These are phyloP conservation scores for Litsea cubeba DNA, from an alignment of 164 flowering plant genomes.

Conservation along the genomic window DNA sequence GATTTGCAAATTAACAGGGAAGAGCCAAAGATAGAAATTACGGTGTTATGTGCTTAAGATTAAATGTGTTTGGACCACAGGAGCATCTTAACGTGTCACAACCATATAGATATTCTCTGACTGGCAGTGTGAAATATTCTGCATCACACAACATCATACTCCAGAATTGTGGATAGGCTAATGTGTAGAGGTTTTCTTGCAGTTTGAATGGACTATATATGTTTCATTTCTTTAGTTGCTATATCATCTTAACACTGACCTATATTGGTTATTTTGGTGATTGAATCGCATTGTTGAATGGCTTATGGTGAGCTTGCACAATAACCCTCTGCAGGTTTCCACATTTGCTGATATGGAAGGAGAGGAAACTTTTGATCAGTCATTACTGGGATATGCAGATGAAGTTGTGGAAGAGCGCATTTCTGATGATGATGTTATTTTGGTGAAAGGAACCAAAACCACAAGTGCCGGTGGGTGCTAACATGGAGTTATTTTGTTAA, in stretches of 20 bases:
- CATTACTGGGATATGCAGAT: constrained; percentile 81
- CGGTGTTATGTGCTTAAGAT: not conserved
- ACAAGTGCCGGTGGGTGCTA: constrained; percentile 73
- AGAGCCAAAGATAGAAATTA: no score
- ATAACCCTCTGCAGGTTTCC: constrained; percentile 52
- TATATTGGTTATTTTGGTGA: not conserved
- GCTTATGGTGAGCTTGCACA: not conserved
- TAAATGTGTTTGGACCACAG: not conserved
- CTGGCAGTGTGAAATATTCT: not conserved
- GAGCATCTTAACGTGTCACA: not conserved
- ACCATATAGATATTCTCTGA: not conserved
- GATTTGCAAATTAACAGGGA: no score
- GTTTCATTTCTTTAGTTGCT: not conserved
- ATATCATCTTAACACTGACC: not conserved
- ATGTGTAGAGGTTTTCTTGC: not conserved
- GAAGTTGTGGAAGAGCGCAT: constrained; percentile 95
- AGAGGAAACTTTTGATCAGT: constrained; percentile 92
- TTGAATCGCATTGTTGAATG: not conserved
- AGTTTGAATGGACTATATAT: not conserved
- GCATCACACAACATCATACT: not conserved
- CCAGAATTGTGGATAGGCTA: not conserved
- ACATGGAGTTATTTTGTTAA: not conserved
- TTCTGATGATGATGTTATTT: constrained; percentile 86
- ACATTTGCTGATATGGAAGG: constrained; percentile 99
- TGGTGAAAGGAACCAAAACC: constrained; percentile 93